phyloP scores from a whole-genome alignment of 805 yeast genomes.

The Saccharomycopsis olivae region DNA sequence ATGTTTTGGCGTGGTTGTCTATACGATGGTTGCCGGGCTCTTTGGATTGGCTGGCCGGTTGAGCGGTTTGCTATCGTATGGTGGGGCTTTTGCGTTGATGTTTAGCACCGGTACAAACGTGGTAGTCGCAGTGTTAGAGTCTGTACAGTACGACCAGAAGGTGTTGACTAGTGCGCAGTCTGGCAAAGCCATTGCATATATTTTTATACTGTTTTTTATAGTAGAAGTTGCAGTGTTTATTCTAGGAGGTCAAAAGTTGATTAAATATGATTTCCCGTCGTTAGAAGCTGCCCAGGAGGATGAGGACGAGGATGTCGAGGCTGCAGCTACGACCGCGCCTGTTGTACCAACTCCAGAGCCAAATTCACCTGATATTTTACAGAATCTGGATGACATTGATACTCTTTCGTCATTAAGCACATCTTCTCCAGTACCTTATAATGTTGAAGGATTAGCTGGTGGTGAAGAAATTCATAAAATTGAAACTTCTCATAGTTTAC shows the following conservation, averaged over 20 bases:
- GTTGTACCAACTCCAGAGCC: no score
- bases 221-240: slow-evolving; percentile 62
- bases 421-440: neutral
- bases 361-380: no score
- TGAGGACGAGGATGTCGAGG: neutral
- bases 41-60: slow-evolving; percentile 23
- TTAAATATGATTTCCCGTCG: slow-evolving; percentile 56
- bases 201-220: slow-evolving; percentile 61
- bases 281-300: neutral
- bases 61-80: slow-evolving; percentile 46
- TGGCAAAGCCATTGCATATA: slow-evolving; percentile 70
- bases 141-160: slow-evolving; percentile 49
- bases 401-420: neutral
- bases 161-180: slow-evolving; percentile 47
- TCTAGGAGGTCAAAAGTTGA: slow-evolving; percentile 58
- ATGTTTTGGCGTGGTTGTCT: slow-evolving; percentile 35
- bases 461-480: neutral
- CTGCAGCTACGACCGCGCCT: no score
- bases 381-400: no score
- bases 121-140: slow-evolving; percentile 73
- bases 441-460: no score
- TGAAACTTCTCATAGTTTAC: neutral
- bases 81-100: slow-evolving; percentile 59
- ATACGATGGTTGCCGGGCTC: slow-evolving; percentile 33
- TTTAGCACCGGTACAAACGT: slow-evolving; percentile 74